Evolutionary conservation across 352 stramenopile species (phyloP), one percentile per base, ranked within the genome.

Genomic region (Pythium coloratum): DNA sequence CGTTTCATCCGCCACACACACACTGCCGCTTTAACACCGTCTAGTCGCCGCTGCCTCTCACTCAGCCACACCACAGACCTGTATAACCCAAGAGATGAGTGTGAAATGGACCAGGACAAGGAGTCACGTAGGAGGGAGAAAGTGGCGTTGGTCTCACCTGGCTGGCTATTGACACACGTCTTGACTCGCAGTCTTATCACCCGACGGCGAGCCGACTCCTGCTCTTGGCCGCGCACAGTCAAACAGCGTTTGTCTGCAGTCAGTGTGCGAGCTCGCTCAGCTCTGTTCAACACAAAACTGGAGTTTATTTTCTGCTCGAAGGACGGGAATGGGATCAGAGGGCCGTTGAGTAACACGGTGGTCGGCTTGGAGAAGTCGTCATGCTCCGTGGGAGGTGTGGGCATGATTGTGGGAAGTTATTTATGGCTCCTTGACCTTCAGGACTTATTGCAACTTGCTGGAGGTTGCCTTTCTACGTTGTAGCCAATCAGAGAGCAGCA

Each of bases 1-100:
- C 53, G 56, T 58, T 32, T 42, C 59, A 66, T 66, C 59, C 33
- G 59, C 49, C 36, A 50, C 13, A n/a, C 20, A 6, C 46, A 30
- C 46, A 12, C 5, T 53, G 42, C 42, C 42, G 6, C 46, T 32
- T 16, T 24, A 44, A 44, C 36, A 14, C 36, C 36, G 36, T 44
- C 10, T 4, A 44, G 3, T 44, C 36, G 18, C 18, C 18, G 46
- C 7, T 53, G 4, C n/a, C 46, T 30, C 46, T 30, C 13, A 53
- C 38, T 46, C 38, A 46, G 46, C 46, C 46, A 53, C 46, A 32
- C 46, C 20, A 53, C 46, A 30, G n/a, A n/a, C 20, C 46, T 30
- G n/a, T 13, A 20, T 13, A 49, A 13, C 24, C 16, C 2, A 7
- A 13, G 13, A 53, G 46, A 53, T 53, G n/a, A 53, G 46, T 53